Base-by-base conservation (phyloP, 1,284 basidiomycete species). In the Cutaneotrichosporon arboriforme region DNA sequence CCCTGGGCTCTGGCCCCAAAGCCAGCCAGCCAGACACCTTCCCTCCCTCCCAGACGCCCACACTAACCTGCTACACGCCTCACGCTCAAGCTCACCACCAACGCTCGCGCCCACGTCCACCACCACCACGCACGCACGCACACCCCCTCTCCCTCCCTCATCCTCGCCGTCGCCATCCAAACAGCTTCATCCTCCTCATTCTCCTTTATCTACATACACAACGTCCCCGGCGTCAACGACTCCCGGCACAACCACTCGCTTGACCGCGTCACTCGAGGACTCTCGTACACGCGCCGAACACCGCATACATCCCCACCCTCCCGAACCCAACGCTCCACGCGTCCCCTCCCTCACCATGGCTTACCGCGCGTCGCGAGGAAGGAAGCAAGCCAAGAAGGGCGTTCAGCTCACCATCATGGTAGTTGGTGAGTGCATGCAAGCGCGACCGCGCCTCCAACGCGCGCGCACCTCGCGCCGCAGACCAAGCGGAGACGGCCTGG, bases 341-440 rank as follows among this genome's bases (percentile, higher is more conserved):
- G 43, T 35, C 43, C 26, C 21, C 31, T 20, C 18, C 8, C 12
- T 41, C 41, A 45, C 38, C 41, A 73, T 74, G 66, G 62, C 66
- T 15, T 69, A 88, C 65, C 85, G 86, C 71, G 84, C 86, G 78
- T 86, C 88, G 70, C 83, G 87, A 75, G 87, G 86, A 58, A 71
- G 78, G 43, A 94, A 92, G 80, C 92, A 92, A 77, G 90, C 88
- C 76, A 96, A 94, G 80, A 94, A 94, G 83, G 90, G 90, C 76
- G 88, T 94, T 51, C 91, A 93, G 79, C 90, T 94, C 79, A 94
- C 90, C 65, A 75, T 92, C 64, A 92, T 91, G 90, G 90, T 93
- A 50, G 90, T 93, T 68, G 90, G 90, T 92, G 58, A 68, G 76
- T 72, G 38, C n/a, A n/a, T n/a, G n/a, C n/a, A n/a, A n/a, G n/a